A percentile compares a stretch with the other conserved stretches of the same genome.
phyloP scores from a whole-genome alignment of 2,329 filamentous ascomycete species.

The Xylaria sp. region DNA sequence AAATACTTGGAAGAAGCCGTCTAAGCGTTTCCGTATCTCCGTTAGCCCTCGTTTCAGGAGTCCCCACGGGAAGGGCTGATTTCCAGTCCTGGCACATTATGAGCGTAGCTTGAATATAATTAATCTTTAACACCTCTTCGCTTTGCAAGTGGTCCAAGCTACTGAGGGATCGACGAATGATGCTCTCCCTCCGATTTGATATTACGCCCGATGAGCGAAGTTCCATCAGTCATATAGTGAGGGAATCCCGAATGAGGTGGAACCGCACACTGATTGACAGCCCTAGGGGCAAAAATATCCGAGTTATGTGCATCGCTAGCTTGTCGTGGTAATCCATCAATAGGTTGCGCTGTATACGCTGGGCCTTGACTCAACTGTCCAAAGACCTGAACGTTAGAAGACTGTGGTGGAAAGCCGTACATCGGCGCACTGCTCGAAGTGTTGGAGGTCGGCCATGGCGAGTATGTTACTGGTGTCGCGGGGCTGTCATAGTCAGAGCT shows the following conservation, averaged over 20 bases:
- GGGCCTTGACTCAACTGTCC: conserved; percentile 32
- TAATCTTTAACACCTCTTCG: background rate
- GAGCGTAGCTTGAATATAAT: background rate
- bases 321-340: conserved; percentile 40
- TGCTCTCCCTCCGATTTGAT: conserved; percentile 24
- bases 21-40: background rate
- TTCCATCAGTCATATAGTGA: conserved; percentile 28
- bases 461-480: conserved; percentile 48
- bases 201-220: conserved; percentile 15
- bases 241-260: conserved; percentile 27
- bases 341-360: conserved; percentile 23
- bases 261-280: conserved; percentile 26
- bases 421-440: conserved; percentile 49
- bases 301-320: conserved; percentile 37
- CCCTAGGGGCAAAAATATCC: conserved; percentile 35
- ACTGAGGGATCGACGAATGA: background rate
- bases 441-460: conserved; percentile 53
- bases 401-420: conserved; percentile 54
- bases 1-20: background rate
- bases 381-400: conserved; percentile 40
- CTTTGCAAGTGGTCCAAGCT: background rate
- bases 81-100: background rate
- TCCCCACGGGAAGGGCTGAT: background rate
- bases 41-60: background rate
- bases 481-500: conserved; percentile 53